phyloP scores from a whole-genome alignment of 495 filamentous ascomycete species.

The Penicillium turbatum region DNA sequence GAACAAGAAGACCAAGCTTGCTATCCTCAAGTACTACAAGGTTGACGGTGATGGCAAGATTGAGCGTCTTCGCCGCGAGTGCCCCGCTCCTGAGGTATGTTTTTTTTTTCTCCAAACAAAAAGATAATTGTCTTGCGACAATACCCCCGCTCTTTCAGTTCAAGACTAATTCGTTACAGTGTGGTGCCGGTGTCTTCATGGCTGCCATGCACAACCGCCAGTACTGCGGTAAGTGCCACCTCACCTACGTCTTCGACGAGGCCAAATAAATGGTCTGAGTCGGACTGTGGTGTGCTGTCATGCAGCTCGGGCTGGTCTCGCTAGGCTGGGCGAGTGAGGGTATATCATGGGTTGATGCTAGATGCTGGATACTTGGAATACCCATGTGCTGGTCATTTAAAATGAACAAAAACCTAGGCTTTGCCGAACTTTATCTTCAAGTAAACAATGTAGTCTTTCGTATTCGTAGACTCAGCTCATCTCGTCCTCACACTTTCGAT shows the following conservation, averaged over 20 bases:
- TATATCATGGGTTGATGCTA: constrained; percentile 11
- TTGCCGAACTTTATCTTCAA: constrained; percentile 8
- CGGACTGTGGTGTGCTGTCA: constrained; percentile 16
- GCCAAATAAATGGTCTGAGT: constrained; percentile 48
- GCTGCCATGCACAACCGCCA: constrained; percentile 99
- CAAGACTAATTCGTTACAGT: constrained; percentile 51
- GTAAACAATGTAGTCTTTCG: too few relatives aligned
- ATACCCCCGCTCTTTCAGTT: constrained; percentile 3
- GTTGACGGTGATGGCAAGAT: constrained; percentile 99
- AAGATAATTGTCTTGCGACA: neutral
- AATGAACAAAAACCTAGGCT: constrained; percentile 17
- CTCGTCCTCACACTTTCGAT: neutral
- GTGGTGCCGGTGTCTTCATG: constrained; percentile 99
- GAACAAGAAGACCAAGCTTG: constrained; percentile 99
- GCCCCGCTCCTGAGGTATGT: constrained; percentile 84
- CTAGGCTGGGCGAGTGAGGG: constrained; percentile 20
- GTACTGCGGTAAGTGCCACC: constrained; percentile 98
- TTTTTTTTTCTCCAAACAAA: neutral
- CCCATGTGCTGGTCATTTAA: constrained; percentile 20
- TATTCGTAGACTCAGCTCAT: neutral
- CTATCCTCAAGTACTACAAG: constrained; percentile 99
- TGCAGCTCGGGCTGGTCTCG: constrained; percentile 21
- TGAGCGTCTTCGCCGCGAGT: constrained; percentile 97
- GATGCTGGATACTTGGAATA: constrained; percentile 12
- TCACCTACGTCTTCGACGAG: constrained; percentile 99